Percentiles rank a stretch among this genome's conserved stretches.
Conservation (phyloP, 805 yeast genomes). For the Yamadazyma akitaensis region DNA sequence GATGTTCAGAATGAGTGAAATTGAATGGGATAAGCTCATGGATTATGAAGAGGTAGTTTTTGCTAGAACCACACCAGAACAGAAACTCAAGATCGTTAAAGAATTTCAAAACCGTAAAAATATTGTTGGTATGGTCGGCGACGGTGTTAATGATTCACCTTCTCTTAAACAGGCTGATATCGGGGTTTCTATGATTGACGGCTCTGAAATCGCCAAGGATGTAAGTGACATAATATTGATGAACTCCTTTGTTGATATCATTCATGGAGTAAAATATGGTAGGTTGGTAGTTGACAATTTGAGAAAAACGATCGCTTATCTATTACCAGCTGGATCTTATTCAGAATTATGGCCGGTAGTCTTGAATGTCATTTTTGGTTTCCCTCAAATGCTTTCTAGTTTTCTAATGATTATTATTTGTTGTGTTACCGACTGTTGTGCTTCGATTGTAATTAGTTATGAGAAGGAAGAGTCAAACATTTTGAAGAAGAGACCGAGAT, state of each 20-base stretch:
- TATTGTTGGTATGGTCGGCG: slow-evolving; percentile 36
- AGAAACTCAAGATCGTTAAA: slow-evolving; percentile 47
- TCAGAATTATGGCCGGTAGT: slow-evolving; percentile 52
- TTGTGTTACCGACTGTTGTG: slow-evolving; percentile 46
- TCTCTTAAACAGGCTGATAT: slow-evolving; percentile 34
- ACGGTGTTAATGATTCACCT: slow-evolving; percentile 36
- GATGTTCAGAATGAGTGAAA: slow-evolving; percentile 28
- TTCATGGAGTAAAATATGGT: slow-evolving; percentile 39
- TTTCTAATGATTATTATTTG: slow-evolving; percentile 51
- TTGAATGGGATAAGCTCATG: slow-evolving; percentile 41
- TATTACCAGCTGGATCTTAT: slow-evolving; percentile 52
- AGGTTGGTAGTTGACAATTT: slow-evolving; percentile 49
- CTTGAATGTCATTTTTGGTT: slow-evolving; percentile 45
- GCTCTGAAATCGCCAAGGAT: slow-evolving; percentile 37
- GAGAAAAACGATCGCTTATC: slow-evolving; percentile 44
- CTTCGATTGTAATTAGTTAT: slow-evolving; percentile 43
- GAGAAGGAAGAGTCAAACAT: slow-evolving; percentile 44
- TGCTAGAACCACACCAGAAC: slow-evolving; percentile 46
- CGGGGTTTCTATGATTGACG: slow-evolving; percentile 28
- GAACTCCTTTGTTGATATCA: slow-evolving; percentile 26
- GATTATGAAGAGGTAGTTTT: slow-evolving; percentile 40
- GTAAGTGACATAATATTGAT: slow-evolving; percentile 31
- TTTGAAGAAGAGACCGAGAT: slow-evolving; percentile 40
- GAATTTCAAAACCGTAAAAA: slow-evolving; percentile 36
- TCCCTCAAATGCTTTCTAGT: slow-evolving; percentile 48